Conservation (phyloP, 192 early-diverging fungal species). For the Umbelopsis ramanniana region DNA sequence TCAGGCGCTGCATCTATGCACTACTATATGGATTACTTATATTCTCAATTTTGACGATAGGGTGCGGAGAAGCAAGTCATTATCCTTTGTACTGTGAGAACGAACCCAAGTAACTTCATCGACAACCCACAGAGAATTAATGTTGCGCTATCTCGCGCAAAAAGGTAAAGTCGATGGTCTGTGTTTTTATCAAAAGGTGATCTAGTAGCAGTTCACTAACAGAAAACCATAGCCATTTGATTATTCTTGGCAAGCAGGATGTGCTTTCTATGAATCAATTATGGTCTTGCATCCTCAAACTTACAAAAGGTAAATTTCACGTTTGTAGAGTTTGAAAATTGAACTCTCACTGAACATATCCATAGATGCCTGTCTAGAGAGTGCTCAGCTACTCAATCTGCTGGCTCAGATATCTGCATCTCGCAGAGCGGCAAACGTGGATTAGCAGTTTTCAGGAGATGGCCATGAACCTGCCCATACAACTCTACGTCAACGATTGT, state of each 20-base stretch:
- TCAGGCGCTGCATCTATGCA: background rate
- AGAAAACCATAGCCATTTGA: slow-evolving; percentile 51
- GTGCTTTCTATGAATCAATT: slow-evolving; percentile 37
- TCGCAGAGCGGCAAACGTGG: background rate
- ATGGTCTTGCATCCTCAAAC: slow-evolving; percentile 33
- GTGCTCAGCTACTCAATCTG: background rate
- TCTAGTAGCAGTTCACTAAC: background rate
- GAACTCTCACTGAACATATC: too few relatives aligned
- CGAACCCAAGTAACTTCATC: slow-evolving; percentile 60
- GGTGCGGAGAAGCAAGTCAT: slow-evolving; percentile 82
- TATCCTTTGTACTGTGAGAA: slow-evolving; percentile 69
- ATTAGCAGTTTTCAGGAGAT: background rate
- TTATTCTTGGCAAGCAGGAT: slow-evolving; percentile 59
- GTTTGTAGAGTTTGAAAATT: background rate
- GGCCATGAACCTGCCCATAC: too few relatives aligned
- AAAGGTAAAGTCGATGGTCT: slow-evolving; percentile 44
- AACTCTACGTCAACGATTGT: too few relatives aligned
- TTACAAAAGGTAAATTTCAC: background rate
- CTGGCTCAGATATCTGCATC: background rate
- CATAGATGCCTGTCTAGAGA: background rate
- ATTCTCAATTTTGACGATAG: slow-evolving; percentile 33
- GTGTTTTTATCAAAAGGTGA: background rate
- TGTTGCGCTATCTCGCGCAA: slow-evolving; percentile 75
- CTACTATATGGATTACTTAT: background rate
- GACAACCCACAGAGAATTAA: slow-evolving; percentile 71